Percentiles rank a stretch among this genome's conserved stretches.
Conservation (phyloP, 2,329 filamentous ascomycete genomes). For the Arthrobotrys megalospora region DNA sequence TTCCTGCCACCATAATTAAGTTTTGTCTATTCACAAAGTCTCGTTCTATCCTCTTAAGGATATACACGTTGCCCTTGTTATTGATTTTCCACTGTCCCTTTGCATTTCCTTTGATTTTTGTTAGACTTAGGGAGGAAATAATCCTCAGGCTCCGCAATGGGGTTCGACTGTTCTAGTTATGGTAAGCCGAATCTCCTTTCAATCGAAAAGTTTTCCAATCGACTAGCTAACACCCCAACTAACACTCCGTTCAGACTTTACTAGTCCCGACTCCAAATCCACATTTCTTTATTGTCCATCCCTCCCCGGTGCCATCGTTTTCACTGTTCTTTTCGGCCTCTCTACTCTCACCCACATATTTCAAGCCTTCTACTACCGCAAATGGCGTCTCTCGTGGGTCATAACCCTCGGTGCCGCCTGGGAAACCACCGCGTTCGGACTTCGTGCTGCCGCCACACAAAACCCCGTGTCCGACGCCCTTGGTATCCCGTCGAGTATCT, state of each 20-base stretch:
- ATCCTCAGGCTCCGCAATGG: conserved; percentile 29
- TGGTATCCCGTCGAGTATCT: conserved; percentile 67
- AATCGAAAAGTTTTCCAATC: background rate
- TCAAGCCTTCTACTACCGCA: conserved; percentile 67
- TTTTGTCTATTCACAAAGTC: background rate
- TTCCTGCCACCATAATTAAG: conserved; percentile 19
- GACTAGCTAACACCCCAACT: background rate
- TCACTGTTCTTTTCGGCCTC: conserved; percentile 67
- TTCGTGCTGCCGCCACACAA: conserved; percentile 68
- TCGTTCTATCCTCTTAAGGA: background rate
- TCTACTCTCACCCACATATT: conserved; percentile 65
- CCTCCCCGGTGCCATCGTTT: conserved; percentile 66
- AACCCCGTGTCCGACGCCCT: conserved; percentile 67
- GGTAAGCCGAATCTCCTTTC: conserved; percentile 25
- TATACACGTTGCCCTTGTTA: background rate
- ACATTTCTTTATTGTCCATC: conserved; percentile 67
- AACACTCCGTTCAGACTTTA: conserved; percentile 30
- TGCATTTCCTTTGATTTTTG: background rate
- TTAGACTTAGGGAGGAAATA: background rate
- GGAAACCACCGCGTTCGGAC: conserved; percentile 68
- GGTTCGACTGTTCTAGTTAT: conserved; percentile 44
- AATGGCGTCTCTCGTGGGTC: conserved; percentile 68
- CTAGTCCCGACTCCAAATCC: conserved; percentile 43
- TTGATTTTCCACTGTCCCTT: background rate
- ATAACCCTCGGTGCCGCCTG: conserved; percentile 69